Evolutionary conservation across 2,329 filamentous ascomycete species (phyloP), one percentile per base, ranked within the genome.

Genomic region (Boeremia exigua): DNA sequence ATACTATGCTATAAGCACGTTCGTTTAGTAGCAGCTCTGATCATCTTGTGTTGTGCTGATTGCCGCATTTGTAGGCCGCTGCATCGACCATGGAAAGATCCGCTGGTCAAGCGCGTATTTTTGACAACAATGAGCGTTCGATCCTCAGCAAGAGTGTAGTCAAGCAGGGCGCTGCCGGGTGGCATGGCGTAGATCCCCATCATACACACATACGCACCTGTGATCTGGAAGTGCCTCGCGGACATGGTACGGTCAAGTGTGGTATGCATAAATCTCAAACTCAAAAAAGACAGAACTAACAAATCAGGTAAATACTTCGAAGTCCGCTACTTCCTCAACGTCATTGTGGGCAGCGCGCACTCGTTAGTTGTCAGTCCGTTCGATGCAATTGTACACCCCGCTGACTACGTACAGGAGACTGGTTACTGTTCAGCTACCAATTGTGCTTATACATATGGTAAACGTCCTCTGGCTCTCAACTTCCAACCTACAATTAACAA

Each of bases 361-460:
- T 78, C 75, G 76, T 78, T 33, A 52, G 72, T 69, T 12, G 25
- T n/a, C 17, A 7, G 11, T 6, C 23, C 14, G 3, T 23, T 6
- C 15, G 44, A 23, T 32, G 28, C 10, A 23, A 46, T 45, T 14
- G 12, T 19, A 6, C 15, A 4, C 23, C 3, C 6, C 40, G 38
- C 67, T 74, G 44, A 72, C 37, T n/a, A 29, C 14, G 15, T 40
- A 3, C 45, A 79, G 77, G 52, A 84, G 81, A 65, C 65, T 79
- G n/a, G 76, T 84, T 17, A 78, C 78, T 8, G 78, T 85, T 6
- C 82, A 84, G 58, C 67, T 84, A 38, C 82, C 82, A 4, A 81
- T 85, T 49, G 82, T 82, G 3, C 75, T 85, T 47, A 82, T 85
- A 34, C 82, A 84, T 61, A 84, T 84, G 77, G 77, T 78, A 47